These are phyloP conservation scores for Phtheirospermum japonicum DNA, from an alignment of 257 asterid species.

Conservation along the genomic window DNA sequence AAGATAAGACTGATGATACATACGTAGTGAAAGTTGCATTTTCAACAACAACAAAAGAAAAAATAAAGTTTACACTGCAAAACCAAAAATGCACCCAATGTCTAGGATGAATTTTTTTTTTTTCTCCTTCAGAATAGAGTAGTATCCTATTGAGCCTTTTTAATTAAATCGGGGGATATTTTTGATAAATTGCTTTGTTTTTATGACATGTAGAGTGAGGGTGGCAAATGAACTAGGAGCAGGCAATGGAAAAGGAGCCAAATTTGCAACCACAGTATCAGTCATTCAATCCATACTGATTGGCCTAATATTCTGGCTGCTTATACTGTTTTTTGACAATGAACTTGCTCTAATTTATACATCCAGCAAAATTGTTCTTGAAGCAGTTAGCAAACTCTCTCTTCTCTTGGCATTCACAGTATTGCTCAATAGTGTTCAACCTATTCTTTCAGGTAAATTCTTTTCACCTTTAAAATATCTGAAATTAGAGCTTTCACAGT, in stretches of 20 bases:
- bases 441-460: conserved; percentile 59
- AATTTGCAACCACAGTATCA: conserved; percentile 56
- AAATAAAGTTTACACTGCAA: too few relatives aligned
- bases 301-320: conserved; percentile 55
- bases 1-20: too few relatives aligned
- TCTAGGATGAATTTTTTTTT: too few relatives aligned
- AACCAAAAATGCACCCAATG: too few relatives aligned
- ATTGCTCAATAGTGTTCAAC: conserved; percentile 72
- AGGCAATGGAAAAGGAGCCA: conserved; percentile 65
- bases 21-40: too few relatives aligned
- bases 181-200: not conserved
- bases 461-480: not conserved
- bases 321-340: conserved; percentile 46
- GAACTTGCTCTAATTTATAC: conserved; percentile 50
- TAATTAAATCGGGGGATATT: not conserved
- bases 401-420: conserved; percentile 57
- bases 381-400: conserved; percentile 49
- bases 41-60: too few relatives aligned
- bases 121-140: too few relatives aligned
- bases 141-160: too few relatives aligned
- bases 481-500: too few relatives aligned
- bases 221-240: conserved; percentile 83
- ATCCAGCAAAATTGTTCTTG: conserved; percentile 42
- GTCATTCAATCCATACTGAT: conserved; percentile 42
- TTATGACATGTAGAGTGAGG: conserved; percentile 45